phyloP scores from a whole-genome alignment of 2,329 filamentous ascomycete genomes.

The Hymenoscyphus fructigenus region DNA sequence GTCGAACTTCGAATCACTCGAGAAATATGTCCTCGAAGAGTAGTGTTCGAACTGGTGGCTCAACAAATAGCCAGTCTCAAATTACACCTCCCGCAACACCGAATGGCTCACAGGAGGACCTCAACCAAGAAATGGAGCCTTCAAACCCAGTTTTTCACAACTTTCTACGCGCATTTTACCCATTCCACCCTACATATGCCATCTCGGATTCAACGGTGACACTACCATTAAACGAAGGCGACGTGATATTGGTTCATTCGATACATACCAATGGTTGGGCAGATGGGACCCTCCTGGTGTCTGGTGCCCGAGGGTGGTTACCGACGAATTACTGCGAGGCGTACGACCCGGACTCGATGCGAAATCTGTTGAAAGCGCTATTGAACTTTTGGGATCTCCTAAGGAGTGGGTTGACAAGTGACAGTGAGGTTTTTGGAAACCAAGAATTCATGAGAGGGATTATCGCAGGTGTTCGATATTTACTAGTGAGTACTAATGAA shows the following conservation, averaged over 20 bases:
- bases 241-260: conserved; percentile 91
- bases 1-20: conserved; percentile 39
- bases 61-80: conserved; percentile 44
- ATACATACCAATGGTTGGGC: conserved; percentile 99
- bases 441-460: conserved; percentile 94
- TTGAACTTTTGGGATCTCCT: conserved; percentile 92
- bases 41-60: conserved; percentile 28
- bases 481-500: conserved; percentile 64
- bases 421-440: conserved; percentile 77
- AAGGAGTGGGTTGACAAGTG: conserved; percentile 72
- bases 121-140: conserved; percentile 42
- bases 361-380: conserved; percentile 78
- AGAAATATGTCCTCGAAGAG: conserved; percentile 45
- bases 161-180: conserved; percentile 91
- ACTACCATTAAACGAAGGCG: conserved; percentile 82
- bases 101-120: conserved; percentile 61
- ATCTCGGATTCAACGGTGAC: conserved; percentile 85
- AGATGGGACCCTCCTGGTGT: conserved; percentile 84
- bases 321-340: conserved; percentile 98
- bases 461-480: conserved; percentile 86
- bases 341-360: conserved; percentile 87
- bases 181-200: conserved; percentile 78
- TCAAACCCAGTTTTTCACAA: conserved; percentile 78
- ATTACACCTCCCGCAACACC: conserved; percentile 79
- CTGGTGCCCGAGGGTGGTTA: conserved; percentile 88